Evolutionary conservation across 441 rosid species (phyloP).

Genomic region (Hura crepitans): DNA sequence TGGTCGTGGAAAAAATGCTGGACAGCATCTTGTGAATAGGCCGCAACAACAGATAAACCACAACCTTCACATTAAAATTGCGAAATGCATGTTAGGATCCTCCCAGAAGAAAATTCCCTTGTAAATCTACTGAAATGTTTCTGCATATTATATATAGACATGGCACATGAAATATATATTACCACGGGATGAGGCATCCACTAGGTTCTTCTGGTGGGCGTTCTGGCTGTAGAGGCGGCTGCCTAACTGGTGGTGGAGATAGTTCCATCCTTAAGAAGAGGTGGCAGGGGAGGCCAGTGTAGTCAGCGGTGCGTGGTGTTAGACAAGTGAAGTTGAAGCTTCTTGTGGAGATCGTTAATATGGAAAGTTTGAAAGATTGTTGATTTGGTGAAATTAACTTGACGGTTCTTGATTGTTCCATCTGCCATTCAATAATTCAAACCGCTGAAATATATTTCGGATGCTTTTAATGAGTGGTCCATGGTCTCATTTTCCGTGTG

Average conservation of each 20-base stretch:
- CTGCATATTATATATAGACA: background rate
- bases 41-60: constrained; percentile 27
- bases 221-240: background rate
- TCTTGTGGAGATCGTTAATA: background rate
- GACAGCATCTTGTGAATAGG: constrained; percentile 25
- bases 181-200: constrained; percentile 17
- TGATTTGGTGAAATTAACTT: constrained; percentile 19
- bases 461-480: too few species aligned
- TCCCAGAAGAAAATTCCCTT: background rate
- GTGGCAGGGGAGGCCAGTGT: background rate
- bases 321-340: constrained; percentile 7
- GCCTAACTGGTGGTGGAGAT: constrained; percentile 17
- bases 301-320: background rate
- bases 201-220: background rate
- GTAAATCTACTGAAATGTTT: background rate
- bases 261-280: constrained; percentile 16
- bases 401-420: background rate
- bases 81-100: background rate
- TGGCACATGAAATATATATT: background rate
- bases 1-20: constrained; percentile 11
- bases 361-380: background rate
- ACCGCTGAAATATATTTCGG: too few species aligned
- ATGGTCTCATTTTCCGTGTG: too few species aligned
- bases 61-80: constrained; percentile 9
- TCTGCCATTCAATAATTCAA: constrained; percentile 19